Evolutionary conservation across 805 yeast species (phyloP).

Genomic region (Candida schatavii): DNA sequence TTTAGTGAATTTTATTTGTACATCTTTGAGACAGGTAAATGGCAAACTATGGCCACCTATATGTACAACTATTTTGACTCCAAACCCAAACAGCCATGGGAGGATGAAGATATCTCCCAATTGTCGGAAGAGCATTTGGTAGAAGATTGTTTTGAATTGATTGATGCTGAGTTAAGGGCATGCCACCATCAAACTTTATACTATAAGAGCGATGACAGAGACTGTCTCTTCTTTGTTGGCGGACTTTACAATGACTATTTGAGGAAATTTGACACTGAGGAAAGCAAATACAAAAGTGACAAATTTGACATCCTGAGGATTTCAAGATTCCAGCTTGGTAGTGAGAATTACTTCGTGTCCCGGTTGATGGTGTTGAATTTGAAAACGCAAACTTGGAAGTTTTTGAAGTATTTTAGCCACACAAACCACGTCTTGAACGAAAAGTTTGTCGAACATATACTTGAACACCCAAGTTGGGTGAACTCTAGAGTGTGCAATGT

Average conservation of each 20-base stretch:
- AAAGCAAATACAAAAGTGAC: constrained; percentile 22
- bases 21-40: constrained; percentile 29
- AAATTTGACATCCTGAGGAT: constrained; percentile 35
- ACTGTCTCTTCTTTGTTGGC: constrained; percentile 36
- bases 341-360: constrained; percentile 25
- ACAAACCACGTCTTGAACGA: constrained; percentile 23
- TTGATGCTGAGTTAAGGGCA: constrained; percentile 41
- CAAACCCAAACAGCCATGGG: constrained; percentile 21
- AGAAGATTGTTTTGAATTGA: constrained; percentile 20
- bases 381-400: constrained; percentile 41
- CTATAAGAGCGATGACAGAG: constrained; percentile 30
- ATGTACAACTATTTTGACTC: constrained; percentile 33
- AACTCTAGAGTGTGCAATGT: constrained; percentile 28
- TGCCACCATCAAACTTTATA: constrained; percentile 40
- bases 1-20: constrained; percentile 35
- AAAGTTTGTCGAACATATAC: constrained; percentile 16
- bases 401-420: constrained; percentile 32
- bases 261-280: constrained; percentile 26
- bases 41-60: constrained; percentile 33
- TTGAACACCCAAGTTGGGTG: constrained; percentile 17
- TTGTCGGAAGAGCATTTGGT: constrained; percentile 23
- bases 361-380: constrained; percentile 36
- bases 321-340: constrained; percentile 25
- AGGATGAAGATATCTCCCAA: constrained; percentile 26
- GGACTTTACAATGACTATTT: constrained; percentile 38